Percentiles rank a stretch among this genome's conserved stretches.
phyloP scores from a whole-genome alignment of 1,284 basidiomycete species.

The Xerocomus amazonicus region DNA sequence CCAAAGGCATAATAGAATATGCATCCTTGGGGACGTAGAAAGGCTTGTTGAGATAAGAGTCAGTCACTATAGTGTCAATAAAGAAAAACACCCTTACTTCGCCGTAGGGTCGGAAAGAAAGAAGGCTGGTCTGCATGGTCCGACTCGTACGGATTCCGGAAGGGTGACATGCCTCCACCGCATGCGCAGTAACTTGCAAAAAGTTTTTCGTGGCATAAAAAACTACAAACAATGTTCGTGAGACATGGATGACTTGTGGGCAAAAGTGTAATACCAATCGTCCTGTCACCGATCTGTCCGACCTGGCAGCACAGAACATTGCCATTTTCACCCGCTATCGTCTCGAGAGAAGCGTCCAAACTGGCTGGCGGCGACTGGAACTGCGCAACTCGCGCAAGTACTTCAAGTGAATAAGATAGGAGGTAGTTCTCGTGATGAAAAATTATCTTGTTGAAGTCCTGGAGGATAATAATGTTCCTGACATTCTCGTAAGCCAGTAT shows the following conservation, averaged over 20 bases:
- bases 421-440: constrained; percentile 58
- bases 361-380: constrained; percentile 43
- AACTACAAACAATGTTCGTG: constrained; percentile 40
- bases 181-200: constrained; percentile 51
- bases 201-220: constrained; percentile 63
- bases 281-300: constrained; percentile 48
- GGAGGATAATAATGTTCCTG: constrained; percentile 52
- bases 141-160: constrained; percentile 34
- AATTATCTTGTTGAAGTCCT: constrained; percentile 62
- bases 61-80: not conserved
- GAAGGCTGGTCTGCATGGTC: constrained; percentile 20
- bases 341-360: constrained; percentile 55
- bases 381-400: constrained; percentile 54
- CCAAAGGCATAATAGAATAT: constrained; percentile 53
- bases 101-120: constrained; percentile 57
- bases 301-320: constrained; percentile 59
- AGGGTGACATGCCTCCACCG: constrained; percentile 39
- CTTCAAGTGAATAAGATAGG: constrained; percentile 65
- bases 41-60: constrained; percentile 38
- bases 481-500: constrained; percentile 50
- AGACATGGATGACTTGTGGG: constrained; percentile 1
- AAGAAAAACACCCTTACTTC: constrained; percentile 43
- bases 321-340: constrained; percentile 47
- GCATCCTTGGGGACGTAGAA: constrained; percentile 68
- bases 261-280: constrained; percentile 44